A percentile compares a stretch with the other conserved stretches of the same genome.
Conservation (phyloP, 345 rosid genomes). For the Euphorbia pulcherrima region DNA sequence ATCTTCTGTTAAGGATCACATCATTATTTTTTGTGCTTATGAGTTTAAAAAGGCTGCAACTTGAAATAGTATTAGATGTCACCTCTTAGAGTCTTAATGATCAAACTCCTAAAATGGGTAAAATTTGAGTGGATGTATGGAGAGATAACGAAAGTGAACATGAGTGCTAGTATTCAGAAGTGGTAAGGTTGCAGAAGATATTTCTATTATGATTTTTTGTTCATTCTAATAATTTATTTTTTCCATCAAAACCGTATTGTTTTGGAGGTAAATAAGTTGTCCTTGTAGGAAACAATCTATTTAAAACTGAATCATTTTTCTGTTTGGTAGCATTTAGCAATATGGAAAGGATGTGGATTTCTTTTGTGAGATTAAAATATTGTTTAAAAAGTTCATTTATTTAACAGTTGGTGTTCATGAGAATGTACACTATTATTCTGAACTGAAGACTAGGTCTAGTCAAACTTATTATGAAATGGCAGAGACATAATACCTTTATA, state of each 20-base stretch:
- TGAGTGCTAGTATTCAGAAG: neutral
- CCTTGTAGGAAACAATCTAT: neutral
- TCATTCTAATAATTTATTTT: no score
- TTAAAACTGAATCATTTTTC: neutral
- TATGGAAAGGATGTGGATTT: neutral
- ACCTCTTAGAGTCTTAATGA: no score
- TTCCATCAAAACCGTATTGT: neutral
- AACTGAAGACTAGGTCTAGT: neutral
- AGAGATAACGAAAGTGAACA: neutral
- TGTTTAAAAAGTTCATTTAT: neutral
- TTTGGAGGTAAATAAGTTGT: neutral
- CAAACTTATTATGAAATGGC: neutral
- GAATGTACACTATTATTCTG: neutral
- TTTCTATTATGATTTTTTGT: no score
- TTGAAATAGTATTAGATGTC: neutral
- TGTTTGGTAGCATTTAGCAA: neutral
- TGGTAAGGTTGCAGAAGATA: no score
- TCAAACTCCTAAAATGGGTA: no score
- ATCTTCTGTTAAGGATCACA: neutral
- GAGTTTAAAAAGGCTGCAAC: constrained; percentile 1
- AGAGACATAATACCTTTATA: no score
- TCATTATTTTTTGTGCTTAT: neutral
- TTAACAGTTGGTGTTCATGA: neutral
- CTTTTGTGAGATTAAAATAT: neutral
- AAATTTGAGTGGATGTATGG: no score